Conservation (phyloP, 2,329 filamentous ascomycete genomes). For the Incumbomyces delicatus region DNA sequence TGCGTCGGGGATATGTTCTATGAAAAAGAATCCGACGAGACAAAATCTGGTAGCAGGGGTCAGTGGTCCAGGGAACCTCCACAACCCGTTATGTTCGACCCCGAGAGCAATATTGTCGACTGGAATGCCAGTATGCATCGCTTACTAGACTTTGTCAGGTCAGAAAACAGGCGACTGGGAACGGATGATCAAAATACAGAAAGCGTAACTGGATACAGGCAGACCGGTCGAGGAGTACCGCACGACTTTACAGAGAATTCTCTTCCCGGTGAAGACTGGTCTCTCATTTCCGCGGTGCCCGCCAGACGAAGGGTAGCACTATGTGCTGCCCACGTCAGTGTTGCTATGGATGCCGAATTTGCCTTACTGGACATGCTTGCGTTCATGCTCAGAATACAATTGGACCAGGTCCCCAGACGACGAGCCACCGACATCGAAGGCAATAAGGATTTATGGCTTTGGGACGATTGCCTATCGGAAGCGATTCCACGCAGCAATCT, state of each 20-base stretch:
- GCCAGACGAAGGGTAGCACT: slow-evolving; percentile 9
- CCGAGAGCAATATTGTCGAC: slow-evolving; percentile 12
- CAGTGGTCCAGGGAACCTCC: slow-evolving; percentile 15
- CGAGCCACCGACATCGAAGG: slow-evolving; percentile 2
- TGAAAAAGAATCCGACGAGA: slow-evolving; percentile 11
- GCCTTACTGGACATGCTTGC: slow-evolving; percentile 10
- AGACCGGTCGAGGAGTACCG: background rate
- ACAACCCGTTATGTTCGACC: slow-evolving; percentile 16
- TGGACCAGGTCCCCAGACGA: slow-evolving; percentile 6
- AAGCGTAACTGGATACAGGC: background rate
- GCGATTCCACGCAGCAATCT: background rate
- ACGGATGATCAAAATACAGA: background rate
- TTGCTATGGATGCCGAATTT: slow-evolving; percentile 13
- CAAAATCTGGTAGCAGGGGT: slow-evolving; percentile 8
- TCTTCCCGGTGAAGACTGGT: slow-evolving; percentile 2
- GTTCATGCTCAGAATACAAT: slow-evolving; percentile 13
- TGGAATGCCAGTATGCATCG: slow-evolving; percentile 8
- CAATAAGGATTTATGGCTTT: slow-evolving; percentile 15
- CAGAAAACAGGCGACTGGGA: slow-evolving; percentile 3
- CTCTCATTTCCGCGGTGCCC: background rate
- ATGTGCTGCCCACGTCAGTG: slow-evolving; percentile 15
- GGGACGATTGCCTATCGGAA: slow-evolving; percentile 9
- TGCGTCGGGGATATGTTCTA: slow-evolving; percentile 20
- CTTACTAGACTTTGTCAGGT: slow-evolving; percentile 4
- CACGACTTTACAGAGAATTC: background rate